Evolutionary conservation across 2,329 filamentous ascomycete species (phyloP).

Genomic region (Pseudogymnoascus sp.): DNA sequence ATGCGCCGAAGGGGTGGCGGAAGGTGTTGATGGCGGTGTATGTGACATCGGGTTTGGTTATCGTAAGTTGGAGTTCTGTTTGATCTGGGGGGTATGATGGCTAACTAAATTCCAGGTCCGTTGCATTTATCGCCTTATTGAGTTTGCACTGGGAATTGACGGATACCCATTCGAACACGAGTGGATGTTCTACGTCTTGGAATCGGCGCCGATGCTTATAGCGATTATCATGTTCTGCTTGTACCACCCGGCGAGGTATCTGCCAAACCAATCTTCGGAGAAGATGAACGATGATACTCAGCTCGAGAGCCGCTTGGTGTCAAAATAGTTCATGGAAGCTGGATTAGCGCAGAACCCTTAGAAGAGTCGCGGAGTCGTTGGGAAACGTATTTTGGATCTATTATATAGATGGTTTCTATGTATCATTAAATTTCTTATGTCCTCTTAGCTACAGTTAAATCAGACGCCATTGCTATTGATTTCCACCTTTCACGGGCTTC

Average conservation of each 20-base stretch:
- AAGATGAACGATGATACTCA: neutral
- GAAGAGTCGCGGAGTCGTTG: neutral
- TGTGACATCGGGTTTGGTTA: slow-evolving; percentile 38
- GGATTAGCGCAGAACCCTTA: neutral
- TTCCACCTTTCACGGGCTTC: neutral
- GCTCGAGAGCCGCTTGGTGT: slow-evolving; percentile 1
- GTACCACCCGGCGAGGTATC: slow-evolving; percentile 40
- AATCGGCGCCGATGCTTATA: slow-evolving; percentile 40
- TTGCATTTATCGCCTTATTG: slow-evolving; percentile 46
- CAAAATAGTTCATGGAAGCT: neutral
- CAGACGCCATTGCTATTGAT: neutral
- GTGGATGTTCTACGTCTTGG: slow-evolving; percentile 47
- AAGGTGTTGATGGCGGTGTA: slow-evolving; percentile 37
- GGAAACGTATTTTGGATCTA: neutral
- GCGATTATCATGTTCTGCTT: slow-evolving; percentile 43
- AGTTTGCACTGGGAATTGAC: slow-evolving; percentile 45
- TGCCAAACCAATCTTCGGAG: slow-evolving; percentile 22
- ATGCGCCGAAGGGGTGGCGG: slow-evolving; percentile 32
- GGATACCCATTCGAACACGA: slow-evolving; percentile 44
- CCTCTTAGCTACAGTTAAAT: neutral
- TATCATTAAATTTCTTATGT: slow-evolving; percentile 1
- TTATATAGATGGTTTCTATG: neutral
- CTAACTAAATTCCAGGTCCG: slow-evolving; percentile 34
- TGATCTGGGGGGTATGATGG: neutral
- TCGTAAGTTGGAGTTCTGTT: slow-evolving; percentile 32